phyloP scores from a whole-genome alignment of 495 filamentous ascomycete species.

The Lentithecium fluviatile region DNA sequence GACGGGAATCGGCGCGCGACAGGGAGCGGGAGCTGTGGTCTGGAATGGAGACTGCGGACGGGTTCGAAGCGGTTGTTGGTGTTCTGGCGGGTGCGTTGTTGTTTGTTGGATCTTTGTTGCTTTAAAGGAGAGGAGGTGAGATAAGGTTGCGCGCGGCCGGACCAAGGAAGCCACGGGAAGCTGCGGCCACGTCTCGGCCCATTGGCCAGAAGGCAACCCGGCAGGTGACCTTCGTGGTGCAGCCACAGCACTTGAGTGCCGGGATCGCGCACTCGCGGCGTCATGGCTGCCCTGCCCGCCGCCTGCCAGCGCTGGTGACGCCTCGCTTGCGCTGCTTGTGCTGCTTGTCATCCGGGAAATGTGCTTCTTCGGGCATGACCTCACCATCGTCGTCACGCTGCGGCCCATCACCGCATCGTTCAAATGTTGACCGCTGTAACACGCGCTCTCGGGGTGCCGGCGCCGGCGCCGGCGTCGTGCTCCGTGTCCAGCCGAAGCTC shows the following conservation, averaged over 20 bases:
- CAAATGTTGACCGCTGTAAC: no score
- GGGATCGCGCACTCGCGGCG: constrained; percentile 3
- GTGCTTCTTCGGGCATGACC: no score
- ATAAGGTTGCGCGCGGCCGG: constrained; percentile 9
- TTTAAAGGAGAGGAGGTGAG: not conserved
- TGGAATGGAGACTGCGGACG: not conserved
- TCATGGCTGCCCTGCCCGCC: not conserved
- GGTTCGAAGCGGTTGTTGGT: not conserved
- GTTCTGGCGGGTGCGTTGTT: not conserved
- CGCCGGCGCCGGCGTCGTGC: no score
- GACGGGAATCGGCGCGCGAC: not conserved
- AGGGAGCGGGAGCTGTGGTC: not conserved
- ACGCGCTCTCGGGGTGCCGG: no score
- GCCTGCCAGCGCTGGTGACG: no score
- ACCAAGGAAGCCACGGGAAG: constrained; percentile 3
- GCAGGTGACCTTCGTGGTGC: not conserved
- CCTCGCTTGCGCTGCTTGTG: no score
- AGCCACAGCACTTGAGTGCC: constrained; percentile 2
- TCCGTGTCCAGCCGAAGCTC: constrained; percentile 15
- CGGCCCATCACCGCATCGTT: no score
- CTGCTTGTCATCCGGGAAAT: no score
- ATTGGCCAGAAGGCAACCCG: not conserved
- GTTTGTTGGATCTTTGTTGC: constrained; percentile 6
- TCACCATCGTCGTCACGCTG: no score
- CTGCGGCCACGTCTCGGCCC: not conserved